A percentile compares a stretch with the other conserved stretches of the same genome.
These are phyloP conservation scores for Coemansia sp. DNA, from an alignment of 192 early-diverging fungal species.

Conservation along the genomic window DNA sequence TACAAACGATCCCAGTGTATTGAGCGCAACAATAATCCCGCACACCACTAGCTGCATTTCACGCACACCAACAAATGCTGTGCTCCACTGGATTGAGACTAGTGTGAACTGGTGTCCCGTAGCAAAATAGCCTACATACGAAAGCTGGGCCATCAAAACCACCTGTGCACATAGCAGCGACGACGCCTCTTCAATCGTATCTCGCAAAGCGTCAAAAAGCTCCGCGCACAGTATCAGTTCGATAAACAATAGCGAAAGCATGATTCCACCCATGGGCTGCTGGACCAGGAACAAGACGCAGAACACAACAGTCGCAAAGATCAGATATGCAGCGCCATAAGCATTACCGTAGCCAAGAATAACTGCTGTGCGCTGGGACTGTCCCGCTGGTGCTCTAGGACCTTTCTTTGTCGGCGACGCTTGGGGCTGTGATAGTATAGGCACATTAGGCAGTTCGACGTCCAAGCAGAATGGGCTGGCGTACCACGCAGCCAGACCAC, in stretches of 20 bases:
- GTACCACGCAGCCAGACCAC: slow-evolving; percentile 58
- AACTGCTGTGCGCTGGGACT: slow-evolving; percentile 25
- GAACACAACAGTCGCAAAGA: slow-evolving; percentile 62
- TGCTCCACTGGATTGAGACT: slow-evolving; percentile 87
- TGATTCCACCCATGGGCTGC: slow-evolving; percentile 78
- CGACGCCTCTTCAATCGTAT: slow-evolving; percentile 7
- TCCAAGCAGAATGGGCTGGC: slow-evolving; percentile 59
- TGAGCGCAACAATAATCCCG: slow-evolving; percentile 70
- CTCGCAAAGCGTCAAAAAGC: slow-evolving; percentile 50
- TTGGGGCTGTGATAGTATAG: neutral
- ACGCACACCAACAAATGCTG: slow-evolving; percentile 81
- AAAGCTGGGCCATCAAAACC: slow-evolving; percentile 55
- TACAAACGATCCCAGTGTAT: slow-evolving; percentile 69
- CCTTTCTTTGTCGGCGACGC: neutral
- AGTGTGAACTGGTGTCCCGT: slow-evolving; percentile 92
- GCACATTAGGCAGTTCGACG: slow-evolving; percentile 7
- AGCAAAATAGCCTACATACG: slow-evolving; percentile 73
- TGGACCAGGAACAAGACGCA: slow-evolving; percentile 66
- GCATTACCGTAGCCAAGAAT: slow-evolving; percentile 66
- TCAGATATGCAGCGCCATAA: slow-evolving; percentile 67
- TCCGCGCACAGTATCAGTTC: slow-evolving; percentile 53
- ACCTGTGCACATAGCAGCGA: slow-evolving; percentile 46
- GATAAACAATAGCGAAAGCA: slow-evolving; percentile 52
- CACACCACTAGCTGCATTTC: slow-evolving; percentile 69
- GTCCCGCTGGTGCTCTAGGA: neutral